Evolutionary conservation across 2,329 filamentous ascomycete species (phyloP).

Genomic region (Colletotrichum camelliae): DNA sequence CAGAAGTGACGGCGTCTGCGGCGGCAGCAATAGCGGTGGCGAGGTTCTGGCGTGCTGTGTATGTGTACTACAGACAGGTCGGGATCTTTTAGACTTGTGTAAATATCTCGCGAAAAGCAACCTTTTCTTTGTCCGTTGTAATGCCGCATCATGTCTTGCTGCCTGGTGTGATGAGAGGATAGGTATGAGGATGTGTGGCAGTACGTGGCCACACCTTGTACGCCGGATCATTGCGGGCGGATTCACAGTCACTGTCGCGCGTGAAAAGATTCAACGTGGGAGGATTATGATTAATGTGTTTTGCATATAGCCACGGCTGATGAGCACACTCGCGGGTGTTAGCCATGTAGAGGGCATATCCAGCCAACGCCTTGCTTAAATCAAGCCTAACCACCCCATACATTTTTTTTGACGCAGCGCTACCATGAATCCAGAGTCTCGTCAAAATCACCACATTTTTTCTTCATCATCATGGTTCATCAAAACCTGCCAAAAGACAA

Average conservation of each 20-base stretch:
- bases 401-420: background rate
- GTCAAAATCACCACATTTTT: background rate
- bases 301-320: background rate
- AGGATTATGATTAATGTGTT: background rate
- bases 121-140: conserved; percentile 16
- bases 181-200: background rate
- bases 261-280: background rate
- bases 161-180: background rate
- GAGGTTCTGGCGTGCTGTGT: conserved; percentile 7
- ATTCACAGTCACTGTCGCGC: background rate
- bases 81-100: conserved; percentile 17
- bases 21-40: background rate
- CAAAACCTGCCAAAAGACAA: background rate
- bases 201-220: background rate
- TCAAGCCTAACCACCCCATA: background rate
- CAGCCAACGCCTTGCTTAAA: conserved; percentile 12
- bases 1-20: background rate
- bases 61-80: conserved; percentile 22
- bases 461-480: background rate
- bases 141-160: background rate
- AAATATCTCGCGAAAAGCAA: conserved; percentile 23
- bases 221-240: background rate
- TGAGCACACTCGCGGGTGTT: background rate
- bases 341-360: background rate
- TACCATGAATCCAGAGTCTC: background rate